Conservation (phyloP, 176 grass and related monocot species). For the Dendrocalamus sinicus region DNA sequence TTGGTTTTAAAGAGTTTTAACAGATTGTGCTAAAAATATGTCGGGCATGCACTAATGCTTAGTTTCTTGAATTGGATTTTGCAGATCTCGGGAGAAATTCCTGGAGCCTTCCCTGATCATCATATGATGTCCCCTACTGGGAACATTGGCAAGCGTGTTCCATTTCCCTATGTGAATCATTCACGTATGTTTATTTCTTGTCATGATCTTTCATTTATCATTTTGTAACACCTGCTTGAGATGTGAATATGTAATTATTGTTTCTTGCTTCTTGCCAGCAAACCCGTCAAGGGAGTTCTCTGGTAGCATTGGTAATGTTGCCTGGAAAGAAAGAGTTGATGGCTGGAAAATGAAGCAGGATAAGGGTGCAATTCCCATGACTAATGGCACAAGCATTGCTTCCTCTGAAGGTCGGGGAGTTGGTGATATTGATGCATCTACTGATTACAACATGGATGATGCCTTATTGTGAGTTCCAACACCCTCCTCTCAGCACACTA, state of each 20-base stretch:
- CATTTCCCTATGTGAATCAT: constrained; percentile 86
- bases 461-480: constrained; percentile 78
- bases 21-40: not conserved
- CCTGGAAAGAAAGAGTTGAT: constrained; percentile 99
- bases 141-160: constrained; percentile 82
- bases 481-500: not conserved
- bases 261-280: constrained; percentile 56
- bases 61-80: constrained; percentile 40
- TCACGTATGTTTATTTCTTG: constrained; percentile 67
- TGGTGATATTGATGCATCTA: constrained; percentile 92
- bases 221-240: constrained; percentile 19
- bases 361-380: constrained; percentile 85
- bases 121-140: constrained; percentile 98
- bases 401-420: constrained; percentile 92
- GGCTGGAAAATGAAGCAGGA: constrained; percentile 99
- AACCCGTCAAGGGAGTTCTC: constrained; percentile 97
- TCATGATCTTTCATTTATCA: constrained; percentile 22
- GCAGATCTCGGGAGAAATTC: constrained; percentile 93
- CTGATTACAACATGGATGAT: constrained; percentile 99
- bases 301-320: constrained; percentile 93
- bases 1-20: constrained; percentile 25
- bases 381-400: constrained; percentile 93
- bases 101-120: constrained; percentile 93
- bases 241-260: constrained; percentile 38
- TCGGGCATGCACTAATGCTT: not conserved